These are phyloP conservation scores for Waltergamsia citrina DNA, from an alignment of 2,329 filamentous ascomycete species.

Conservation along the genomic window DNA sequence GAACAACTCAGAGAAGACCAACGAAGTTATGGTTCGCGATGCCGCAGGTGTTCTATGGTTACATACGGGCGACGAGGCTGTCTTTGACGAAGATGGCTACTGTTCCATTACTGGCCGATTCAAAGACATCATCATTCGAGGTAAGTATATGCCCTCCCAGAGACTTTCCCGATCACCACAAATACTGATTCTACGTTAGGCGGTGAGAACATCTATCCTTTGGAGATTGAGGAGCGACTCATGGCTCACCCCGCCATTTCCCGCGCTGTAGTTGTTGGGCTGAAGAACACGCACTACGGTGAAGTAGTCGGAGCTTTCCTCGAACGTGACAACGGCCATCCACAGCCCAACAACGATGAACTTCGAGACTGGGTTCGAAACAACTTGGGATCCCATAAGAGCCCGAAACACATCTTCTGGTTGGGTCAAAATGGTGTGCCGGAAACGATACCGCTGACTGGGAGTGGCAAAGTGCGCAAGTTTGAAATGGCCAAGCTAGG, in stretches of 20 bases:
- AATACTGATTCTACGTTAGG: conserved; percentile 27
- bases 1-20: conserved; percentile 68
- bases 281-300: conserved; percentile 62
- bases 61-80: conserved; percentile 60
- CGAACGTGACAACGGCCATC: conserved; percentile 21
- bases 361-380: conserved; percentile 54
- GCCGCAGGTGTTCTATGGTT: conserved; percentile 48
- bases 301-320: conserved; percentile 64
- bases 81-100: conserved; percentile 59
- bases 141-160: conserved; percentile 20
- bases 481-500: conserved; percentile 50
- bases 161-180: conserved; percentile 7
- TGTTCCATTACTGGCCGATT: conserved; percentile 67
- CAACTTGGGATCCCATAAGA: conserved; percentile 56
- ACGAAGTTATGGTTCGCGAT: conserved; percentile 45
- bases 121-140: conserved; percentile 73
- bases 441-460: conserved; percentile 51
- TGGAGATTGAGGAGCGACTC: conserved; percentile 69
- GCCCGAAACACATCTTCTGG: conserved; percentile 68
- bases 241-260: conserved; percentile 51
- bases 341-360: conserved; percentile 38
- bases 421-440: conserved; percentile 54
- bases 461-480: conserved; percentile 63
- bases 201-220: conserved; percentile 65
- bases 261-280: conserved; percentile 59